These are phyloP conservation scores for Didymella exigua DNA, from an alignment of 2,329 filamentous ascomycete genomes.

Conservation along the genomic window DNA sequence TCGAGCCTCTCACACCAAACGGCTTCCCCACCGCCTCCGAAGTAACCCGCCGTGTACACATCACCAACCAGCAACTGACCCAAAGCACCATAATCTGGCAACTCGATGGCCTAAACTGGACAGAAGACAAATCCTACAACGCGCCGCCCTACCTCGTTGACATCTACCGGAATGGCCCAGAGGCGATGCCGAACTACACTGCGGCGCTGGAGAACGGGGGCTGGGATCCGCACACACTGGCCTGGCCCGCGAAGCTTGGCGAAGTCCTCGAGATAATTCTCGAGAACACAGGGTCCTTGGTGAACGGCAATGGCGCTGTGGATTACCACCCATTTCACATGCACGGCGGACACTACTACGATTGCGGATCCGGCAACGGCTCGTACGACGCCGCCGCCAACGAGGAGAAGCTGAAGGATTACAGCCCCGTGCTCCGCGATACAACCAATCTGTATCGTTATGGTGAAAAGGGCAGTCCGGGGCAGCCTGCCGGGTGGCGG, in stretches of 20 bases:
- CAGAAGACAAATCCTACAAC: conserved; percentile 12
- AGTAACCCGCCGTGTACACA: conserved; percentile 44
- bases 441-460: conserved; percentile 65
- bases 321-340: conserved; percentile 60
- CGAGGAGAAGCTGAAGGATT: conserved; percentile 49
- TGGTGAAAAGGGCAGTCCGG: conserved; percentile 46
- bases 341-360: conserved; percentile 61
- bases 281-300: conserved; percentile 42
- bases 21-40: conserved; percentile 43
- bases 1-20: conserved; percentile 41
- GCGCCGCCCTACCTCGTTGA: conserved; percentile 57
- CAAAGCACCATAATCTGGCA: conserved; percentile 32
- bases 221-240: conserved; percentile 58
- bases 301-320: conserved; percentile 28
- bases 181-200: conserved; percentile 58
- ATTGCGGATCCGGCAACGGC: conserved; percentile 60
- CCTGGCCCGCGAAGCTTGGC: conserved; percentile 61
- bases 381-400: conserved; percentile 59
- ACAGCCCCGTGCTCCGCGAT: conserved; percentile 51
- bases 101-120: conserved; percentile 30
- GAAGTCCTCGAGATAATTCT: conserved; percentile 63
- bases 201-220: conserved; percentile 57
- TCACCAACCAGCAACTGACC: conserved; percentile 31
- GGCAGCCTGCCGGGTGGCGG: conserved; percentile 61
- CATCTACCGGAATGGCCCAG: conserved; percentile 57